phyloP scores from a whole-genome alignment of 306 rosid species.

The Quercus mongolica region DNA sequence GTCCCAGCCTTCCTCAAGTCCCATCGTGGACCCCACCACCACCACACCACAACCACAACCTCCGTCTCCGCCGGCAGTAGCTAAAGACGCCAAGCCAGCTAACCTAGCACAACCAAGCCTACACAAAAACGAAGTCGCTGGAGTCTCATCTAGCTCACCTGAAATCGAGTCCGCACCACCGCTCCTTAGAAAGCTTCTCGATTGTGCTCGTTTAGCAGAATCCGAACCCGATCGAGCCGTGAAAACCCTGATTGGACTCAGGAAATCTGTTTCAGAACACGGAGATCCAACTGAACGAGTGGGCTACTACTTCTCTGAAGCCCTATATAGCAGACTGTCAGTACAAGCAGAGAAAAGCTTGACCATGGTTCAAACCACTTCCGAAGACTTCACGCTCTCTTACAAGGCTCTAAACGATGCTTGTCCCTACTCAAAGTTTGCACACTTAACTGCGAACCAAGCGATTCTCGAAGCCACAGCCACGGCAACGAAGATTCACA shows the following conservation, averaged over 20 bases:
- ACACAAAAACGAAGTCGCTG: slow-evolving; percentile 17
- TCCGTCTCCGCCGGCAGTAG: slow-evolving; percentile 22
- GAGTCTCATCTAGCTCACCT: slow-evolving; percentile 35
- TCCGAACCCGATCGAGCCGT: slow-evolving; percentile 60
- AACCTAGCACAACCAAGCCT: slow-evolving; percentile 6
- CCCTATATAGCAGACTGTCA: slow-evolving; percentile 42
- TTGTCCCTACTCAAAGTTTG: slow-evolving; percentile 89
- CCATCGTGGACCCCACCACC: slow-evolving; percentile 43
- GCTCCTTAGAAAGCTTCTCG: slow-evolving; percentile 54
- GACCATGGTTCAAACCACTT: slow-evolving; percentile 19
- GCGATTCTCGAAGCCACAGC: slow-evolving; percentile 88
- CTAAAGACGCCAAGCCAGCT: slow-evolving; percentile 27
- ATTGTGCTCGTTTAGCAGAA: slow-evolving; percentile 55
- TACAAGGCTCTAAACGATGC: slow-evolving; percentile 91
- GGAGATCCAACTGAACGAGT: slow-evolving; percentile 84
- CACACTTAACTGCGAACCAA: slow-evolving; percentile 92
- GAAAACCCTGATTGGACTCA: slow-evolving; percentile 47
- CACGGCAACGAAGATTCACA: slow-evolving; percentile 58
- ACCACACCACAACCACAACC: slow-evolving; percentile 24
- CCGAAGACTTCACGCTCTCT: slow-evolving; percentile 65
- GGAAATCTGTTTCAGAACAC: slow-evolving; percentile 54
- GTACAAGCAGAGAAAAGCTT: slow-evolving; percentile 13
- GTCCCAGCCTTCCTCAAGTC: slow-evolving; percentile 19
- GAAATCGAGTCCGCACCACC: slow-evolving; percentile 62
- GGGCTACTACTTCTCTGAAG: slow-evolving; percentile 61